Conservation (phyloP, 805 yeast genomes). For the Cyberlindnera lachancei region DNA sequence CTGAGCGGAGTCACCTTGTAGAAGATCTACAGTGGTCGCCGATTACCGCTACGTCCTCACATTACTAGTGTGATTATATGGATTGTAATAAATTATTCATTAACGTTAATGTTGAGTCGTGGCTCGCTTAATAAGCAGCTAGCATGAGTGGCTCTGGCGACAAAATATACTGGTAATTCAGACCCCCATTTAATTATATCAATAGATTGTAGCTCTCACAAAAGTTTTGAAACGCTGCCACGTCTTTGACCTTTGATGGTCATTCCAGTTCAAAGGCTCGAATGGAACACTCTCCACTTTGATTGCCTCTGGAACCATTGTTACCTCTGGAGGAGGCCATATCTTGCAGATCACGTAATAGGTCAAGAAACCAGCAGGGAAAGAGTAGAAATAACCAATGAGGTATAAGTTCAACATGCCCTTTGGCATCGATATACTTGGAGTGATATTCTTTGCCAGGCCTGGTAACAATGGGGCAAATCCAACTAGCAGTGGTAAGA, state of each 20-base stretch:
- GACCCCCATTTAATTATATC: too few species aligned
- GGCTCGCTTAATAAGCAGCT: too few species aligned
- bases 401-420: conserved; percentile 8
- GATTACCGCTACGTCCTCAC: too few species aligned
- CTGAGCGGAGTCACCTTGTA: too few species aligned
- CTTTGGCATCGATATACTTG: conserved; percentile 4
- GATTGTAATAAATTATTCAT: too few species aligned
- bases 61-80: too few species aligned
- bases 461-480: conserved; percentile 12
- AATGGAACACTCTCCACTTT: conserved; percentile 4
- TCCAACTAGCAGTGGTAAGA: conserved; percentile 8
- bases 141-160: too few species aligned
- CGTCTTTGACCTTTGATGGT: neutral
- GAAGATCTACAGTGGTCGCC: too few species aligned
- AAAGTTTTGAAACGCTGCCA: neutral
- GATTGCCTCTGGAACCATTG: conserved; percentile 5
- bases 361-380: conserved; percentile 4
- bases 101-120: too few species aligned
- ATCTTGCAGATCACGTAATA: conserved; percentile 6
- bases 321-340: conserved; percentile 8
- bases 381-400: conserved; percentile 12
- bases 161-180: too few species aligned
- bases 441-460: conserved; percentile 10
- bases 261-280: neutral
- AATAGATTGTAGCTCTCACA: conserved; percentile 2